Conservation (phyloP, 306 rosid species). For the Malus sylvestris region DNA sequence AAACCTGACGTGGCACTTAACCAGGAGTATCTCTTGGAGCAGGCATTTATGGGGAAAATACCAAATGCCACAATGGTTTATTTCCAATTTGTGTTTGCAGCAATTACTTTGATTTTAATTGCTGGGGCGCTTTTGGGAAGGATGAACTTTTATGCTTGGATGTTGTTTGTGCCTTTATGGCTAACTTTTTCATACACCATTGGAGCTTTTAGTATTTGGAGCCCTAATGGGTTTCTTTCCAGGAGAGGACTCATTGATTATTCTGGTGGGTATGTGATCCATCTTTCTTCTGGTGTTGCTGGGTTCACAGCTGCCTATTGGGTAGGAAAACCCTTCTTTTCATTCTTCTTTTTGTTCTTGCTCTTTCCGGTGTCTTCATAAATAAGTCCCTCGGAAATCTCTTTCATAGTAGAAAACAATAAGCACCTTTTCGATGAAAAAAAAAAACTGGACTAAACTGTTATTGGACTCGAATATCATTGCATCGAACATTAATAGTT, state of each 20-base stretch:
- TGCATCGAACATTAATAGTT: neutral
- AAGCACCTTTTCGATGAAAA: neutral
- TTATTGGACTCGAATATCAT: neutral
- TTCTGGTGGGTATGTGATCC: slow-evolving; percentile 41
- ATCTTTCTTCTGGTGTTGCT: slow-evolving; percentile 40
- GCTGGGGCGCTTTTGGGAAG: slow-evolving; percentile 41
- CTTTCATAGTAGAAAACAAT: no score
- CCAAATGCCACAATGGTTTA: slow-evolving; percentile 37
- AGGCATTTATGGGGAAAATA: slow-evolving; percentile 7
- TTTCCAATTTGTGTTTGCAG: slow-evolving; percentile 42
- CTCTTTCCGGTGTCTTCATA: neutral
- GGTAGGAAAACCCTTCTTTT: slow-evolving; percentile 13
- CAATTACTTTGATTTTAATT: slow-evolving; percentile 33
- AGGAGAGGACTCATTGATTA: slow-evolving; percentile 29
- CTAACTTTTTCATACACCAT: slow-evolving; percentile 33
- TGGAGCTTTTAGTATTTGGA: slow-evolving; percentile 36
- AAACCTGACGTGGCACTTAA: slow-evolving; percentile 19
- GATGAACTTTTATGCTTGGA: slow-evolving; percentile 48
- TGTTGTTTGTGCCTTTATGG: slow-evolving; percentile 44
- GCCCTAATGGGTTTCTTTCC: slow-evolving; percentile 10
- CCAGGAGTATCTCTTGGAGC: slow-evolving; percentile 1
- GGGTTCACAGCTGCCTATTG: slow-evolving; percentile 45
- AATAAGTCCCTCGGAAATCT: neutral
- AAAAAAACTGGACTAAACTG: neutral
- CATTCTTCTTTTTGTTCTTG: neutral